Conservation (phyloP, 257 asterid species). For the Lycium ferocissimum region DNA sequence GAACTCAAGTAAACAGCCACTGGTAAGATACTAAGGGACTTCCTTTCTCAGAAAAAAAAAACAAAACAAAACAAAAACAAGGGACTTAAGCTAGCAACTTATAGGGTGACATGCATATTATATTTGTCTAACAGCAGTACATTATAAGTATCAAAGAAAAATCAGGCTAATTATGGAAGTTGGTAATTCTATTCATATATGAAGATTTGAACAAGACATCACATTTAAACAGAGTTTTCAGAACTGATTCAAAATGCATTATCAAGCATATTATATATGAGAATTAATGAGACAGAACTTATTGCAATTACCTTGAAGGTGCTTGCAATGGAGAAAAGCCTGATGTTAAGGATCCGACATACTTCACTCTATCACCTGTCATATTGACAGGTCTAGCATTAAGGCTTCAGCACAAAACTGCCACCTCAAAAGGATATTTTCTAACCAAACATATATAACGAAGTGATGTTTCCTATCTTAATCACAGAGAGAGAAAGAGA, state of each 20-base stretch:
- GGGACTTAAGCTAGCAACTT: not conserved
- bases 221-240: not conserved
- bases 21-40: not conserved
- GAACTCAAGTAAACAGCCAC: conserved; percentile 1
- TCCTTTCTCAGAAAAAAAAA: too few relatives aligned
- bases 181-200: not conserved
- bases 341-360: conserved; percentile 61
- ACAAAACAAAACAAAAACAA: not conserved
- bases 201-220: not conserved
- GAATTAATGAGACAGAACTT: not conserved
- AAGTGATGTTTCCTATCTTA: not conserved
- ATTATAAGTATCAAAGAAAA: not conserved
- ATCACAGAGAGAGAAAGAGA: not conserved
- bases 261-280: not conserved
- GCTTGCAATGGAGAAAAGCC: conserved; percentile 60
- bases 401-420: not conserved
- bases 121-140: not conserved
- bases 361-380: conserved; percentile 88
- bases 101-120: not conserved
- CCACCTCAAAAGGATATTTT: not conserved
- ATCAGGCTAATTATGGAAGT: not conserved
- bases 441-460: not conserved
- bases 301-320: conserved; percentile 58
- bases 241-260: conserved; percentile 14
- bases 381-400: conserved; percentile 33